Percentiles rank a stretch among this genome's conserved stretches.
phyloP scores from a whole-genome alignment of 2,329 filamentous ascomycete species.

The Penicillium nordicum region DNA sequence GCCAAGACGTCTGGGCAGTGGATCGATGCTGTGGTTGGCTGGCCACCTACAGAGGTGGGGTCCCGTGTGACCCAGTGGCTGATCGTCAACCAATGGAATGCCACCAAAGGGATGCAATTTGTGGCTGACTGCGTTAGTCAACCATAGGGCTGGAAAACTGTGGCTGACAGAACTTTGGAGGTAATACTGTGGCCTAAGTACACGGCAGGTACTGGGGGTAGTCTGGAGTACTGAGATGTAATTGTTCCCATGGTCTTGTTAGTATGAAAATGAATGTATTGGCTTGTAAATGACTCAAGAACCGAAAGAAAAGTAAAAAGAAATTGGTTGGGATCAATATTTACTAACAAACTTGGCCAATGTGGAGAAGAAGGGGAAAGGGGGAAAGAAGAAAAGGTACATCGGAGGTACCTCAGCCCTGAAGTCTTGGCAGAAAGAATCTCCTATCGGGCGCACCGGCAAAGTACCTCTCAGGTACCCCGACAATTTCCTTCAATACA shows the following conservation, averaged over 20 bases:
- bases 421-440: conserved; percentile 3
- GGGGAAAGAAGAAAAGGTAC: conserved; percentile 6
- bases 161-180: conserved; percentile 8
- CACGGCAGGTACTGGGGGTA: not conserved
- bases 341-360: not conserved
- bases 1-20: not conserved
- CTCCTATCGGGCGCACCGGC: not conserved
- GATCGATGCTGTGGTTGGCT: not conserved
- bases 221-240: not conserved
- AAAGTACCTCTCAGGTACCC: conserved; percentile 10
- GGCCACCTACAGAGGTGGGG: not conserved
- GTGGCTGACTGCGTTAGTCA: conserved; percentile 17
- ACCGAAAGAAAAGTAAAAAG: not conserved
- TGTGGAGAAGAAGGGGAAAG: conserved; percentile 7
- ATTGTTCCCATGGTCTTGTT: too few species aligned
- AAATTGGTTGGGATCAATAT: not conserved
- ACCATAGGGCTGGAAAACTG: conserved; percentile 18
- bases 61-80: conserved; percentile 9
- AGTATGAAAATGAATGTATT: not conserved
- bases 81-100: conserved; percentile 8
- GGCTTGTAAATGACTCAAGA: not conserved
- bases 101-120: not conserved
- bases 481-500: conserved; percentile 1
- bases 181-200: not conserved
- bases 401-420: conserved; percentile 7